Conservation (phyloP, 176 grass and related monocot species). For the Typha latifolia region DNA sequence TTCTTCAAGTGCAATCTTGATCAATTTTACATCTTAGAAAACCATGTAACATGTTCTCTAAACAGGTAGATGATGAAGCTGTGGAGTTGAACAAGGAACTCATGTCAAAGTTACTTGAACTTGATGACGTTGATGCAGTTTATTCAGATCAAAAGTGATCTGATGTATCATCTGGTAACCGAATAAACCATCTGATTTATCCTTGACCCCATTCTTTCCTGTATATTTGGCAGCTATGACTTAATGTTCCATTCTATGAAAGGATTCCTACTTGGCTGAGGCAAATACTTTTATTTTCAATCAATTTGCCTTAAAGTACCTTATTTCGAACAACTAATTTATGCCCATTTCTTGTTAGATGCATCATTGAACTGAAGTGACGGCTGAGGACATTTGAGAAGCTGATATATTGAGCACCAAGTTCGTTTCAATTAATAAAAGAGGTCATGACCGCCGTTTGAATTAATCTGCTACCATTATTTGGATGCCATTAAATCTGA, state of each 20-base stretch:
- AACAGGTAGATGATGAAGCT: slow-evolving; percentile 77
- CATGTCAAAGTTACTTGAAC: slow-evolving; percentile 75
- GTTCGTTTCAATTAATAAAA: too few species aligned
- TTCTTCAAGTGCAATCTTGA: neutral
- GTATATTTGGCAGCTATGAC: neutral
- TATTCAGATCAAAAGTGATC: slow-evolving; percentile 81
- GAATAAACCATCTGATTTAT: neutral
- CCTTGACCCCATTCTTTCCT: neutral
- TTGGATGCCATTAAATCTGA: too few species aligned
- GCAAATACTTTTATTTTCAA: neutral
- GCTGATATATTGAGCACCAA: neutral
- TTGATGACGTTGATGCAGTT: slow-evolving; percentile 92
- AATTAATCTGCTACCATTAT: too few species aligned
- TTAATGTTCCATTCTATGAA: neutral
- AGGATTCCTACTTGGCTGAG: neutral
- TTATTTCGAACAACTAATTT: neutral
- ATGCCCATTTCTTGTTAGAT: neutral
- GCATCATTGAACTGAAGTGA: neutral
- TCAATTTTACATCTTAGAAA: neutral
- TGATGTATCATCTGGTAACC: neutral
- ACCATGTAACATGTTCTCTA: slow-evolving; percentile 2
- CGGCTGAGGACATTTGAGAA: neutral
- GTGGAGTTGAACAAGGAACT: slow-evolving; percentile 93
- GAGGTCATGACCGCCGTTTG: neutral
- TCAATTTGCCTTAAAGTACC: neutral